Evolutionary conservation across 306 rosid species (phyloP), one percentile per base, ranked within the genome.

Genomic region (Cicer yamashitae): DNA sequence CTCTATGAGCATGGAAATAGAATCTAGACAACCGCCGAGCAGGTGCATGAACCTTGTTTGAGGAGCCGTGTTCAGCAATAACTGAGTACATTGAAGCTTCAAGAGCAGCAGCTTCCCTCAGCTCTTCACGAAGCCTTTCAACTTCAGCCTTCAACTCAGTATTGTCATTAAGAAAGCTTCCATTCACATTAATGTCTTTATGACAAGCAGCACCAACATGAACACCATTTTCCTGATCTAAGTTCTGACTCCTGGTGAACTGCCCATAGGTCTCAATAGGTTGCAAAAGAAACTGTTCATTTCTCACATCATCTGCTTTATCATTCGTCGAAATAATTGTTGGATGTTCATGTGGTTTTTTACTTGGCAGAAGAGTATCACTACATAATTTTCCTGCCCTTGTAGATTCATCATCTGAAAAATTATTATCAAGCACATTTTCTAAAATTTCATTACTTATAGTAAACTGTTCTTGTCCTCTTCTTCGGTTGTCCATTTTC

Each of bases 11-110:
- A 77, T 90, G 90, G 58, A 86, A 79, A 79, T 93, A 93, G 83
- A 88, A 90, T 84, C 98, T 90, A 82, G 91, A 89, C 79, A 93
- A 89, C 81, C 98, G 91, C 53, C 94, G 87, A 79, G 98, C 98
- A 64, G 98, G 94, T 59, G 98, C 92, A 57, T 87, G 98, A 44
- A 93, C 94, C 85, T 93, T 93, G 78, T 79, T 90, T 39, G 94
- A 72, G 37, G 93, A 89, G 83, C 98, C 92, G 75, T 93, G 98
- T 63, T 93, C 98, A 45, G 96, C 96, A 54, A 83, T 85, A 67
- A 88, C 88, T 37, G 98, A 93, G 80, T 89, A 93, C 70, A 93
- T 88, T 41, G 89, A 82, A 86, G 82, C 86, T 85, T 92, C 98
- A 63, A 93, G 86, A 8, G 94, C 91, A 78, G 98, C 98, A 84